Evolutionary conservation across 495 filamentous ascomycete genomes (phyloP).

Genomic region (Aspergillus diversus): DNA sequence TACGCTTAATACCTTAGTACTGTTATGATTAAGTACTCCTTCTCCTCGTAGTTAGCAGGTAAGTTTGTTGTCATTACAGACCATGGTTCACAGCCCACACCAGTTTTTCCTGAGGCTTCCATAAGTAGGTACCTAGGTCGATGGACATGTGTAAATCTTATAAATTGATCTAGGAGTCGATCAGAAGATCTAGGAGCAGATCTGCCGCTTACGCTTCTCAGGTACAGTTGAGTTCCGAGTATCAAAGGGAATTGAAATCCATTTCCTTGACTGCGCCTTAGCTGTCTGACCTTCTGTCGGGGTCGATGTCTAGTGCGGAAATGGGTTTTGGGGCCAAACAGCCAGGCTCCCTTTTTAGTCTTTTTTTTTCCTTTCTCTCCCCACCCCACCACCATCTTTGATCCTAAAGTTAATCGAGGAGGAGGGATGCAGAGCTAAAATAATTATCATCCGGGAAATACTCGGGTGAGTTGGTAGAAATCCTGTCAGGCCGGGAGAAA

Average conservation of each 20-base stretch:
- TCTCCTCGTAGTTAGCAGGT: background rate
- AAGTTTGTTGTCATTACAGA: constrained; percentile 8
- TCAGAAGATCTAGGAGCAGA: too few species aligned
- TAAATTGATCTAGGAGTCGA: too few species aligned
- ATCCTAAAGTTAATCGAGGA: background rate
- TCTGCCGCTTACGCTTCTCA: too few species aligned
- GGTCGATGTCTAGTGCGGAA: constrained; percentile 6
- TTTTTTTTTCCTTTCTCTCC: constrained; percentile 4
- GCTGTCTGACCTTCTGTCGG: background rate
- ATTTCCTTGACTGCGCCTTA: background rate
- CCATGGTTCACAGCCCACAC: background rate
- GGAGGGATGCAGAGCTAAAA: background rate
- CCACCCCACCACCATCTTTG: background rate
- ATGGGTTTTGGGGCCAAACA: constrained; percentile 4
- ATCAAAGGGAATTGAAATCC: too few species aligned
- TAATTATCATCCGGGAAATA: background rate
- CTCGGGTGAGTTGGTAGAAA: background rate
- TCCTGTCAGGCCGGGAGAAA: too few species aligned
- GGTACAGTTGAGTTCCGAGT: too few species aligned
- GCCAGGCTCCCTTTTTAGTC: background rate
- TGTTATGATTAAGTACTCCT: constrained; percentile 7
- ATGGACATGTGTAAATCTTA: too few species aligned
- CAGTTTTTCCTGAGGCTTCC: too few species aligned
- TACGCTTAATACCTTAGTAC: too few species aligned
- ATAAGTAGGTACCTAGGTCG: too few species aligned